phyloP scores from a whole-genome alignment of 441 rosid species.

The Capsella rubella region DNA sequence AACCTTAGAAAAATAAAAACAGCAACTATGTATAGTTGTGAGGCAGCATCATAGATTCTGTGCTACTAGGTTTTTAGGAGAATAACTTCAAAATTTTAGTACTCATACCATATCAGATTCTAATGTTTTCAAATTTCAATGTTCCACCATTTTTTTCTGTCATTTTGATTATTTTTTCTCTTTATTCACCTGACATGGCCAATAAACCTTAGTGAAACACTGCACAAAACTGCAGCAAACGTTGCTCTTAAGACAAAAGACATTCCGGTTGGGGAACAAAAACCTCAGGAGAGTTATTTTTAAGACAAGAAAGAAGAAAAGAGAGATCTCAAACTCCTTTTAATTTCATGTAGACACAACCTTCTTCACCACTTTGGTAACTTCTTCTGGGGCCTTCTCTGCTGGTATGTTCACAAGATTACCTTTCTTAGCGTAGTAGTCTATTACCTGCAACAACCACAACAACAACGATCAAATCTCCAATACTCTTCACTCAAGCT shows the following conservation, averaged over 20 bases:
- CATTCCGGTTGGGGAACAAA: constrained; percentile 13
- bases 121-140: not conserved
- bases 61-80: too few species aligned
- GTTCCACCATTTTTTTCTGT: not conserved
- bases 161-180: not conserved
- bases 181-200: constrained; percentile 10
- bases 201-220: constrained; percentile 27
- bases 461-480: constrained; percentile 13
- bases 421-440: constrained; percentile 78
- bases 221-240: constrained; percentile 42
- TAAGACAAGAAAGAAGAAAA: not conserved
- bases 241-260: constrained; percentile 28
- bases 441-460: constrained; percentile 64
- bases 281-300: constrained; percentile 22
- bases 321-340: constrained; percentile 24
- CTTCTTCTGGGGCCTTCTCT: constrained; percentile 81
- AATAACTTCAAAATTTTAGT: too few species aligned
- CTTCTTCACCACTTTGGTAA: constrained; percentile 79
- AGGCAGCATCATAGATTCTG: too few species aligned
- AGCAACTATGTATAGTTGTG: too few species aligned
- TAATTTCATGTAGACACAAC: constrained; percentile 55
- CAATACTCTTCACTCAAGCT: not conserved
- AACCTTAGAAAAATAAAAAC: too few species aligned
- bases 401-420: constrained; percentile 78
- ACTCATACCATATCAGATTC: not conserved